A percentile compares a stretch with the other conserved stretches of the same genome.
These are phyloP conservation scores for Nakazawaea populi DNA, from an alignment of 805 yeast genomes.

Conservation along the genomic window DNA sequence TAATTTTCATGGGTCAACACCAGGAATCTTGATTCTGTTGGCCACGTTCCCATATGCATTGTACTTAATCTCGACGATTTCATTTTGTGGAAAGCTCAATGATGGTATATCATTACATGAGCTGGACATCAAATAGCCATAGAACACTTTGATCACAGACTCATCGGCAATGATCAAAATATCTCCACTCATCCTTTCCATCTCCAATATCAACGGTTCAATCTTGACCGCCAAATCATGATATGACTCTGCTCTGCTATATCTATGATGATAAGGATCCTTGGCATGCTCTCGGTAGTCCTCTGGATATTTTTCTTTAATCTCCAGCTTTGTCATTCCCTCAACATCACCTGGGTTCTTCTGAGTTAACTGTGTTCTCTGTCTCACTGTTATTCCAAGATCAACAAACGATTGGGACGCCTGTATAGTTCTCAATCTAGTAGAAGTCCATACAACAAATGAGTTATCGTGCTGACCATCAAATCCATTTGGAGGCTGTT, in stretches of 20 bases:
- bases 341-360: slow-evolving; percentile 87
- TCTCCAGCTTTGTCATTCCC: slow-evolving; percentile 54
- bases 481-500: slow-evolving; percentile 34
- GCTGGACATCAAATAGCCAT: slow-evolving; percentile 93
- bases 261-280: slow-evolving; percentile 93
- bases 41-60: slow-evolving; percentile 80
- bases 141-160: slow-evolving; percentile 79
- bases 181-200: slow-evolving; percentile 88
- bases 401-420: slow-evolving; percentile 66
- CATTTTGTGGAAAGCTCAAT: slow-evolving; percentile 71
- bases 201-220: slow-evolving; percentile 88
- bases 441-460: slow-evolving; percentile 92
- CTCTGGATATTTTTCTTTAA: slow-evolving; percentile 53
- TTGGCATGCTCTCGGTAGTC: slow-evolving; percentile 59
- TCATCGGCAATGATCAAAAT: slow-evolving; percentile 91
- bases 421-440: slow-evolving; percentile 76
- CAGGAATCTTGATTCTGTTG: slow-evolving; percentile 37
- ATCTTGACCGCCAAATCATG: slow-evolving; percentile 93
- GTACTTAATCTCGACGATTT: slow-evolving; percentile 80
- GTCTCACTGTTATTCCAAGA: slow-evolving; percentile 58
- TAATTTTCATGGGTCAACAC: slow-evolving; percentile 14
- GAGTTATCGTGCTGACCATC: slow-evolving; percentile 58
- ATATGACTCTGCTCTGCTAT: slow-evolving; percentile 88
- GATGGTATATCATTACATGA: slow-evolving; percentile 82
- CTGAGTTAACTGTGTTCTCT: slow-evolving; percentile 80